Base-by-base conservation (phyloP, 2,329 filamentous ascomycete genomes). In the Leptosphaerulina australis region DNA sequence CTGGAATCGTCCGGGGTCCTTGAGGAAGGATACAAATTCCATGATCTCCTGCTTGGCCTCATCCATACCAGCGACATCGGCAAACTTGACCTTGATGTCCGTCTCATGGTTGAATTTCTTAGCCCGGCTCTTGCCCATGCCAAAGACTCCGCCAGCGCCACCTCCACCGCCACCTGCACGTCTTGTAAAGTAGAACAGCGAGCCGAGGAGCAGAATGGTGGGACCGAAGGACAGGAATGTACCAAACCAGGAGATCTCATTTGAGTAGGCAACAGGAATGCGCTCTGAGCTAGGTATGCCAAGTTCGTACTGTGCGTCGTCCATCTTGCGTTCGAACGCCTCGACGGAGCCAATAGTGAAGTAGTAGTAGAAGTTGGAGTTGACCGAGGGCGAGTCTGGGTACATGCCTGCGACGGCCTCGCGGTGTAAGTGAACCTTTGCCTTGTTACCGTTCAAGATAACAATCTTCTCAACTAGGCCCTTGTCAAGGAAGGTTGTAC, bases 21-120 rank as follows among this genome's bases (percentile, higher is more conserved):
- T 93, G 56, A 99, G 77, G 80, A 99, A 99, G 71, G 88, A 92
- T 62, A 99, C 94, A 66, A 99, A 99, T 75, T 99, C 94, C 91
- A 97, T 97, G 63, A 99, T 99, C 76, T 99, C 94, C 48, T 86
- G 81, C 81, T 99, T 99, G 49, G 94, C 94, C 76, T 99, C 94
- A 71, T 99, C 94, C 86, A 97, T 93, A 61, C 94, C 94, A 31
- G 94, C 94, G 33, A 99, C 94, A 71, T 99, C 94, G 36, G 90
- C 81, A 72, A 99, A 99, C 75, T 97, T 97, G 74, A 95, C 92
- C 77, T 96, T 96, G 78, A 99, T 84, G 49, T 94, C 90, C 9
- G 90, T 90, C 79, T 99, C 94, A 63, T 97, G 92, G 73, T 97
- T 99, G 81, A 97, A 99, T 67, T 90, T 88, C 80, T 96, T 97